Percentiles rank a stretch among this genome's conserved stretches.
Evolutionary conservation across 2,329 filamentous ascomycete species (phyloP).

Genomic region (Claviceps humidiphila): DNA sequence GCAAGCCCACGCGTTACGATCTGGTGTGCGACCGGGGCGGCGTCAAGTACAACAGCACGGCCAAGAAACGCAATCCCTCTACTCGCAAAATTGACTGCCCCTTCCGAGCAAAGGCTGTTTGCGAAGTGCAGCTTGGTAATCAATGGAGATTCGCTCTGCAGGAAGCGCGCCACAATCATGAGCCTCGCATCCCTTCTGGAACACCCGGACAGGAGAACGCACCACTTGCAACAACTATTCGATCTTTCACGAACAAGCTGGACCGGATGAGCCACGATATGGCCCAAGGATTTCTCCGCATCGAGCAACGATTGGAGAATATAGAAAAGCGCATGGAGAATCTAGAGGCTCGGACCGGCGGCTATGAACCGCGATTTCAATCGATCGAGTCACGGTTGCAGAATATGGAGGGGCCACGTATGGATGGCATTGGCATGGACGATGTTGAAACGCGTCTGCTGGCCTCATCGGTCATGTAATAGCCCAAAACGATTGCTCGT

Average conservation of each 20-base stretch:
- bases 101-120: conserved; percentile 50
- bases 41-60: conserved; percentile 52
- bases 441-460: conserved; percentile 31
- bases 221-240: conserved; percentile 42
- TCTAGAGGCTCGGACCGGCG: conserved; percentile 32
- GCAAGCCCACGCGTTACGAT: conserved; percentile 49
- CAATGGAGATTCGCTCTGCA: conserved; percentile 53
- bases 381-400: conserved; percentile 29
- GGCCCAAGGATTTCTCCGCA: conserved; percentile 35
- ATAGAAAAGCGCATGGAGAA: conserved; percentile 43
- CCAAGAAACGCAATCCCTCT: conserved; percentile 50
- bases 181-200: conserved; percentile 41
- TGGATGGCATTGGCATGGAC: conserved; percentile 31
- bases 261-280: conserved; percentile 46
- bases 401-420: conserved; percentile 27
- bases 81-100: conserved; percentile 52
- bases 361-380: conserved; percentile 32
- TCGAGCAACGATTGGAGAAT: conserved; percentile 36
- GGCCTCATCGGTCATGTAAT: conserved; percentile 31
- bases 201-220: conserved; percentile 44
- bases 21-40: conserved; percentile 50
- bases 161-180: conserved; percentile 47
- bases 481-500: conserved; percentile 3
- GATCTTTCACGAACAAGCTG: conserved; percentile 45
- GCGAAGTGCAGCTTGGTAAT: conserved; percentile 47